These are phyloP conservation scores for Hemisphaericaspora nanyangensis DNA, from an alignment of 805 yeast species.

Conservation along the genomic window DNA sequence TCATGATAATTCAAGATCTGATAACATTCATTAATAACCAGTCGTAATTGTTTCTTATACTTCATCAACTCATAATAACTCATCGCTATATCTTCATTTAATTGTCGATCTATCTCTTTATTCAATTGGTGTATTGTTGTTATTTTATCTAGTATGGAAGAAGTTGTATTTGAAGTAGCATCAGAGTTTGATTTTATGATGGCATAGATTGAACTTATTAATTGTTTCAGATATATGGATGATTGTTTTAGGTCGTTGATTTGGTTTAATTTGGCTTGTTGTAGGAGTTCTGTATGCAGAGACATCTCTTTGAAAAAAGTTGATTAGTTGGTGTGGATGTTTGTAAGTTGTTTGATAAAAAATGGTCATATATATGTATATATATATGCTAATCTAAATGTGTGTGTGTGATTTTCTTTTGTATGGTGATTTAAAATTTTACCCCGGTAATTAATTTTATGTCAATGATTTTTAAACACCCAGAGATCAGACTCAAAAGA, in stretches of 20 bases:
- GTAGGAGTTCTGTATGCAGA: conserved; percentile 24
- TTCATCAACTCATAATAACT: conserved; percentile 24
- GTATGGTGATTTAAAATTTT: too few relatives aligned
- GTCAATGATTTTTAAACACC: too few relatives aligned
- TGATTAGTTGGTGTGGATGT: too few relatives aligned
- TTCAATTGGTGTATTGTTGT: conserved; percentile 39
- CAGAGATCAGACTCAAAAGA: too few relatives aligned
- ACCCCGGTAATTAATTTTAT: too few relatives aligned
- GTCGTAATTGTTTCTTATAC: conserved; percentile 21
- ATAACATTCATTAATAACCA: conserved; percentile 14
- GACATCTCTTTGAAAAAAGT: background rate
- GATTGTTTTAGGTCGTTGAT: conserved; percentile 22
- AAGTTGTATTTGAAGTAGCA: background rate
- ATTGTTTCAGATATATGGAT: conserved; percentile 21
- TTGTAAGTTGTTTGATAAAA: too few relatives aligned
- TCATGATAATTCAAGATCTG: background rate
- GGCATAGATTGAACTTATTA: conserved; percentile 19
- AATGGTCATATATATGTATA: too few relatives aligned
- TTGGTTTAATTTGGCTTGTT: conserved; percentile 34
- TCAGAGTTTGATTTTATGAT: conserved; percentile 25
- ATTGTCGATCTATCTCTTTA: conserved; percentile 33
- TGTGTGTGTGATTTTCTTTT: too few relatives aligned
- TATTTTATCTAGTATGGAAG: conserved; percentile 29
- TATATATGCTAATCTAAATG: too few relatives aligned
- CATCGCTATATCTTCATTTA: conserved; percentile 28